phyloP scores from a whole-genome alignment of 352 stramenopile species.

The Pythium utonaiense region DNA sequence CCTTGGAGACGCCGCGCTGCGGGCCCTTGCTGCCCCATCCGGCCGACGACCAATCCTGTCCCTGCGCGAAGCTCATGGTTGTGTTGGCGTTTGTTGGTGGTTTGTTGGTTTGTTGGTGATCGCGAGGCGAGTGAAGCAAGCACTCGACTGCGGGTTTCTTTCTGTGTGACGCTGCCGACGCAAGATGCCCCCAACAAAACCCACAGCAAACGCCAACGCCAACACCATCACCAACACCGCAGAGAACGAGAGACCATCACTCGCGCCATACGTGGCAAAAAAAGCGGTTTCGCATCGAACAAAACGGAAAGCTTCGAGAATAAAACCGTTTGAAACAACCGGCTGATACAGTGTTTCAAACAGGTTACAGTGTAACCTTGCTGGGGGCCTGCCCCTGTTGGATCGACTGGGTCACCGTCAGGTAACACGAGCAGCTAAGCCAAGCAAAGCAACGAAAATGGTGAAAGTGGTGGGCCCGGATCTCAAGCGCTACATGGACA shows the following conservation, averaged over 20 bases:
- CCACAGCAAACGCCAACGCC: background rate
- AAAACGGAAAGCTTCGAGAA: slow-evolving; percentile 18
- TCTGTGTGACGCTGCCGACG: slow-evolving; percentile 9
- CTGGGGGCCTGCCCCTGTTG: too few species aligned
- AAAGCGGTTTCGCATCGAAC: slow-evolving; percentile 4
- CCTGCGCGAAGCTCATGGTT: slow-evolving; percentile 54
- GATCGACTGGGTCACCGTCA: too few species aligned
- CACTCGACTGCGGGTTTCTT: slow-evolving; percentile 2
- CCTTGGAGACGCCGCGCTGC: slow-evolving; percentile 53
- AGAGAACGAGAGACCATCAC: slow-evolving; percentile 18
- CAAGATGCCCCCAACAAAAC: background rate
- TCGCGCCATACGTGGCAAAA: slow-evolving; percentile 17
- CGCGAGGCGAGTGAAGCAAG: background rate
- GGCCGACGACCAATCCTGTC: slow-evolving; percentile 73
- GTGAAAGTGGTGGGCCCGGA: slow-evolving; percentile 78
- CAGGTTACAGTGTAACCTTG: background rate
- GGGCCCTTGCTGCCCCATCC: slow-evolving; percentile 74
- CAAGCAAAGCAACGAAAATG: slow-evolving; percentile 35
- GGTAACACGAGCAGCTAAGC: slow-evolving; percentile 7
- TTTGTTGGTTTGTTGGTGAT: slow-evolving; percentile 7
- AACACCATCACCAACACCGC: slow-evolving; percentile 13
- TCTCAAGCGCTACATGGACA: slow-evolving; percentile 94
- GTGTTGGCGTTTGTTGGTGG: slow-evolving; percentile 4
- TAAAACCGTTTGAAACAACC: background rate
- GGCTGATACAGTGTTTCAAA: slow-evolving; percentile 9